These are phyloP conservation scores for Paramecium pentaurelia DNA, from an alignment of 73 alveolate genomes.

Conservation along the genomic window DNA sequence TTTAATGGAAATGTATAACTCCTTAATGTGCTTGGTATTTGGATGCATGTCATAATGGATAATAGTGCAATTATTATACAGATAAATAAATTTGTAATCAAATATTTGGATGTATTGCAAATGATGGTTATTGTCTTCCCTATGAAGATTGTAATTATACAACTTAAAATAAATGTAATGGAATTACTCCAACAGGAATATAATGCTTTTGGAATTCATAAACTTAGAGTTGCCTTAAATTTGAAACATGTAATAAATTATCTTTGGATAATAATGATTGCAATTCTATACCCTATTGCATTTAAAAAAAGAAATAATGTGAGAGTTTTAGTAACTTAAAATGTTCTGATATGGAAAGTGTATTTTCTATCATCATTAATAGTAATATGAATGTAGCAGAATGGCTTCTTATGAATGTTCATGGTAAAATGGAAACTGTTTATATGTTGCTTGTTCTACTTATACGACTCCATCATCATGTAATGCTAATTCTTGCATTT, in stretches of 20 bases:
- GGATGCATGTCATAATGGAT: neutral
- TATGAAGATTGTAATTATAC: neutral
- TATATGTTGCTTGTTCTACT: neutral
- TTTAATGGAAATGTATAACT: neutral
- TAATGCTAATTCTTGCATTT: neutral
- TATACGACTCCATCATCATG: neutral
- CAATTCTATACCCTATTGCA: neutral
- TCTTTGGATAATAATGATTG: neutral
- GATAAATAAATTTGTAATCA: neutral
- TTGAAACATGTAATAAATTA: neutral
- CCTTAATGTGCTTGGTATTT: slow-evolving; percentile 21
- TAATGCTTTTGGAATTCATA: slow-evolving; percentile 12
- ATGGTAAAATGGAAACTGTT: neutral
- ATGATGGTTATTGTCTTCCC: slow-evolving; percentile 20
- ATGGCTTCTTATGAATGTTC: neutral
- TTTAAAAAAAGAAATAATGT: neutral
- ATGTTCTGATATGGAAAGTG: neutral
- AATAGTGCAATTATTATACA: neutral
- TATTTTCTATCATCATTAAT: neutral
- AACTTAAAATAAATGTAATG: neutral
- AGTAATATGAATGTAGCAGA: neutral
- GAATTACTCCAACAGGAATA: neutral
- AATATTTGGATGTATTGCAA: neutral
- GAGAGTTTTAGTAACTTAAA: neutral
- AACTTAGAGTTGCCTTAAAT: neutral